Base-by-base conservation (phyloP, 805 yeast species). In the Ogataea allantospora region DNA sequence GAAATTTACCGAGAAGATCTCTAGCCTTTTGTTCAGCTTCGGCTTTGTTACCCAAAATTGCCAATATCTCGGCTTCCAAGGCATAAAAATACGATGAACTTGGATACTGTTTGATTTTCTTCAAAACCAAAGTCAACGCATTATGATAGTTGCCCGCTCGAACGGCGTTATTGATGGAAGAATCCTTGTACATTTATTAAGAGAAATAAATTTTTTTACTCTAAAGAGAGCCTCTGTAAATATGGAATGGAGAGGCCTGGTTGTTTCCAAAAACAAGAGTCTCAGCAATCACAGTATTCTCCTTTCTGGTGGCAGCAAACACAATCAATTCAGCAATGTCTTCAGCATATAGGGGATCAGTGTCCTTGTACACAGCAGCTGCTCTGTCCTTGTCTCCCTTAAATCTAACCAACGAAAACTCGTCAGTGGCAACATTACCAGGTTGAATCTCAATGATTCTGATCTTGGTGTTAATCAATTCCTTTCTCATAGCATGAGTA, bases 191-290 rank as follows among this genome's bases (percentile, higher is more conserved):
- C 60, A 55, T 55, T 19, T 9, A 4, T n/a, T n/a, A n/a, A n/a
- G 7, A 24, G 18, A 32, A 23, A 22, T 26, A 28, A n/a, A 23
- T 28, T 38, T 38, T 33, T 33, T 24, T 11, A 34, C 12, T 6
- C 27, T 18, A 35, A 19, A 23, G 23, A 22, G 20, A 21, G 18
- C 62, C 64, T 40, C 61, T 52, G 67, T 80, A 68, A 23, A 82
- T 61, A 55, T 82, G 86, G 50, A 70, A 65, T 6, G 95, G 79
- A 42, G 85, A 73, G 4, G 95, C 96, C 68, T 89, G 97, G 67
- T 84, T 81, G 30, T 80, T 74, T 12, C 96, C 86, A 67, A 88
- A 86, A 9, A 91, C 80, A 58, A 89, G 70, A 12, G 87, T 70
- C 58, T 88, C 95, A 15, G 91, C 89, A 54, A 83, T 65, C 12